phyloP scores from a whole-genome alignment of 306 rosid species.

The Luffa aegyptiaca region DNA sequence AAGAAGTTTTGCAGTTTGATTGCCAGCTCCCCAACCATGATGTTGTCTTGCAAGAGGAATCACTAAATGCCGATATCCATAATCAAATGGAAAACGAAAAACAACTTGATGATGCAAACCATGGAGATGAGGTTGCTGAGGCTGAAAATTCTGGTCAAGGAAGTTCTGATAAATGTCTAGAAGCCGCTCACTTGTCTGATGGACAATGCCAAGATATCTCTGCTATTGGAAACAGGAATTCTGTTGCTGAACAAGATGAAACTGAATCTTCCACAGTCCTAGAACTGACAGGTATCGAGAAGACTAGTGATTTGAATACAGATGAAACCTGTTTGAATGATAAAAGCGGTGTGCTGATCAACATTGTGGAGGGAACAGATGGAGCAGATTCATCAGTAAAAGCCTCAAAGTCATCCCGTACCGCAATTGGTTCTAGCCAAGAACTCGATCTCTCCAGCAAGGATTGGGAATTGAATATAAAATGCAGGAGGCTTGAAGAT shows the following conservation, averaged over 20 bases:
- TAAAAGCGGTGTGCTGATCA: neutral
- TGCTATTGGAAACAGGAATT: neutral
- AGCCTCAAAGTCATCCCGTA: neutral
- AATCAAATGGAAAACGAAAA: conserved; percentile 8
- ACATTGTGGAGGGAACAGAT: conserved; percentile 2
- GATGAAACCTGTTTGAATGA: conserved; percentile 8
- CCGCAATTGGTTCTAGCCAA: conserved; percentile 5
- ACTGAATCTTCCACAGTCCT: conserved; percentile 1
- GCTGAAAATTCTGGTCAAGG: neutral
- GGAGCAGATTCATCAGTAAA: neutral
- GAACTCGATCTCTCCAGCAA: conserved; percentile 18
- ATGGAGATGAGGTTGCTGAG: conserved; percentile 3
- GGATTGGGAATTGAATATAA: conserved; percentile 22
- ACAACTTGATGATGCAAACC: conserved; percentile 4
- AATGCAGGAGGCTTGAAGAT: conserved; percentile 21
- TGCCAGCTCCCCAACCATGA: neutral
- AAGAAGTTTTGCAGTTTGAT: conserved; percentile 8
- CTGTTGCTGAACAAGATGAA: conserved; percentile 9
- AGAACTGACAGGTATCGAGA: conserved; percentile 5
- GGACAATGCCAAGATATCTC: neutral
- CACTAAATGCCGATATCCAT: neutral
- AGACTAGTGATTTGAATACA: neutral
- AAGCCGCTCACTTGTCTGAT: neutral
- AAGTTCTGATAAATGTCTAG: neutral
- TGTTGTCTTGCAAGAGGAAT: neutral